Evolutionary conservation across 352 stramenopile genomes (phyloP), one percentile per base, ranked within the genome.

Genomic region (Globisporangium spiculum): DNA sequence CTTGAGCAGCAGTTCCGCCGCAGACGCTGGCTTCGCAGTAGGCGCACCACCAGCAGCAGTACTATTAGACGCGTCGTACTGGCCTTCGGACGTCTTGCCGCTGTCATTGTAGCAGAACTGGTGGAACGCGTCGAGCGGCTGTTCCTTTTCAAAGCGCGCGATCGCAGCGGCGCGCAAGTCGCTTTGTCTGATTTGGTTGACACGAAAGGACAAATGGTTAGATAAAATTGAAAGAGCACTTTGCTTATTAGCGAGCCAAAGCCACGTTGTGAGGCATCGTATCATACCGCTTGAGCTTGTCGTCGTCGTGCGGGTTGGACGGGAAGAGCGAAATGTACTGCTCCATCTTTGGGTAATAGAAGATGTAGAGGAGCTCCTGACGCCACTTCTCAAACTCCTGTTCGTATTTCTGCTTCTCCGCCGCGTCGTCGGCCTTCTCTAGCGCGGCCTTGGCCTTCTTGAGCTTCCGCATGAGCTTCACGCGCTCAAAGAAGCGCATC

Each of bases 401-500:
- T 60, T 81, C 59, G 27, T 66, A 58, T 57, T 81, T 50, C 41
- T 59, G 54, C 60, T 82, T 78, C 59, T 89, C 79, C 8, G 74
- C 68, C 27, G 85, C 74, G 58, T 79, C 75, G 2, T 50, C 60
- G 26, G 76, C 71, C 61, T 86, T 69, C 16, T 91, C 80, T 52
- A 91, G 54, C 7, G 74, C 68, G 0, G 64, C 72, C 58, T 91
- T 79, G 4, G 77, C 72, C 58, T 92, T 81, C 57, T 83, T 79
- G 60, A 94, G 69, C 72, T 92, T 94, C 32, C 86, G 84, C 84
- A 92, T 92, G 46, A 94, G 73, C 74, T 94, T 94, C 53, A 94
- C 83, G 54, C 86, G 86, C 64, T 94, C 86, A 46, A 94, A 90
- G 69, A 94, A 94, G 4, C 86, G 84, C 6, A 86, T 81, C 86